These are phyloP conservation scores for Porcisia deanei DNA, from an alignment of 208 protist genomes.

Conservation along the genomic window DNA sequence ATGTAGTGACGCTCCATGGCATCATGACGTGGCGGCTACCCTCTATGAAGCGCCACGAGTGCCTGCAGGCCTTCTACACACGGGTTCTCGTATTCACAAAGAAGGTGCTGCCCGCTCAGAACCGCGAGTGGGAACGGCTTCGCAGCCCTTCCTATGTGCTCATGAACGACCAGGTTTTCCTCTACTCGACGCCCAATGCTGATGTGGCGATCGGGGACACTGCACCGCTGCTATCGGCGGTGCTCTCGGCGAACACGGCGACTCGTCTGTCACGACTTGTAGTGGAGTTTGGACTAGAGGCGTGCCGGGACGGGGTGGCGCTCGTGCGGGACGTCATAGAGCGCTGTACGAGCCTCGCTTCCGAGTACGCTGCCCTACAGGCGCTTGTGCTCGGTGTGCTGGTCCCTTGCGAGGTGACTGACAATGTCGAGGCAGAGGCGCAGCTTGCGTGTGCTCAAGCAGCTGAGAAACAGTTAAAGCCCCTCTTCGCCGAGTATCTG, in stretches of 20 bases:
- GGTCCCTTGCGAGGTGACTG: conserved; percentile 7
- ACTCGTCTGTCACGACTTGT: conserved; percentile 53
- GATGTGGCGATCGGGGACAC: neutral
- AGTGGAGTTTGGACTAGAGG: conserved; percentile 81
- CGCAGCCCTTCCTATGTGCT: conserved; percentile 67
- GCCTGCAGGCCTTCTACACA: conserved; percentile 56
- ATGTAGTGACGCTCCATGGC: conserved; percentile 78
- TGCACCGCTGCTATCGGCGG: conserved; percentile 3
- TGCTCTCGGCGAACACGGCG: conserved; percentile 32
- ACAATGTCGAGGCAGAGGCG: conserved; percentile 20
- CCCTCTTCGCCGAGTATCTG: conserved; percentile 19
- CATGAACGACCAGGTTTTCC: conserved; percentile 65
- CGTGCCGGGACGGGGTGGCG: conserved; percentile 53
- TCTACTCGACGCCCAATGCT: conserved; percentile 34
- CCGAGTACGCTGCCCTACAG: conserved; percentile 63
- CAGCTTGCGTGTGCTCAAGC: conserved; percentile 9
- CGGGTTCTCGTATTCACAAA: conserved; percentile 62
- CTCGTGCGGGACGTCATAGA: conserved; percentile 76
- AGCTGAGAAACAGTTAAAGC: conserved; percentile 12
- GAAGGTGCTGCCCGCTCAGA: conserved; percentile 54
- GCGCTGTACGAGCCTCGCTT: conserved; percentile 57
- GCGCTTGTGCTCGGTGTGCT: conserved; percentile 58
- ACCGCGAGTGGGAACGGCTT: conserved; percentile 57
- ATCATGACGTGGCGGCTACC: conserved; percentile 80
- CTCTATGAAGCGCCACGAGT: conserved; percentile 62